phyloP scores from a whole-genome alignment of 257 asterid species.

The Lantana camara region DNA sequence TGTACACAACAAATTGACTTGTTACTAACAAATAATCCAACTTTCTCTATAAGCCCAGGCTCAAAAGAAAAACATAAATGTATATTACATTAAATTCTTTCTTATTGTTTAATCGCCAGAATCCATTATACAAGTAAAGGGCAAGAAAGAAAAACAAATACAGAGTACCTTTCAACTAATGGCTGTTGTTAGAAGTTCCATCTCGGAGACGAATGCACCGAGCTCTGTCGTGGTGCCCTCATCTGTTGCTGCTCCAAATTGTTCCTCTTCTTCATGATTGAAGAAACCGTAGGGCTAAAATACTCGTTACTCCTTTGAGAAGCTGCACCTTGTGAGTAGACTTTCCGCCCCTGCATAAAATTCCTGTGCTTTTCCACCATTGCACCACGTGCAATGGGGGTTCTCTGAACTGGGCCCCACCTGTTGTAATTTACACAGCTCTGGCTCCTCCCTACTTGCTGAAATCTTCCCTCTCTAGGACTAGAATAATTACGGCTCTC shows the following conservation, averaged over 20 bases:
- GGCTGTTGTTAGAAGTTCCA: constrained; percentile 59
- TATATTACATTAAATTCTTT: neutral
- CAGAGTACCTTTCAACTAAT: neutral
- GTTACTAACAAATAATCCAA: neutral
- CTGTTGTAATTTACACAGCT: constrained; percentile 85
- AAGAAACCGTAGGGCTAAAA: constrained; percentile 89
- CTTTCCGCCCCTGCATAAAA: constrained; percentile 68
- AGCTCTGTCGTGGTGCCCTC: constrained; percentile 60
- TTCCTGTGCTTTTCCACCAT: constrained; percentile 65
- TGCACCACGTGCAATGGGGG: constrained; percentile 59
- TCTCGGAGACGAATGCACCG: constrained; percentile 81
- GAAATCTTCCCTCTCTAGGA: constrained; percentile 62
- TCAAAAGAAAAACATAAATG: neutral
- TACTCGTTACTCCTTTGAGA: constrained; percentile 89
- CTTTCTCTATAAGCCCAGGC: constrained; percentile 13
- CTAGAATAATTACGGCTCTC: constrained; percentile 85
- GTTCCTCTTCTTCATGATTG: constrained; percentile 88
- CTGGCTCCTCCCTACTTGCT: constrained; percentile 88
- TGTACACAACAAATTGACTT: constrained; percentile 3
- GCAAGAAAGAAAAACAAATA: neutral
- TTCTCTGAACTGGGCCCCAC: constrained; percentile 69
- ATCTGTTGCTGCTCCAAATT: constrained; percentile 53
- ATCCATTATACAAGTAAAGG: constrained; percentile 26
- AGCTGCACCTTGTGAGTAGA: constrained; percentile 79
- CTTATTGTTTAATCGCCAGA: neutral